These are phyloP conservation scores for Wallemia hederae DNA, from an alignment of 1,284 basidiomycete genomes.

Conservation along the genomic window DNA sequence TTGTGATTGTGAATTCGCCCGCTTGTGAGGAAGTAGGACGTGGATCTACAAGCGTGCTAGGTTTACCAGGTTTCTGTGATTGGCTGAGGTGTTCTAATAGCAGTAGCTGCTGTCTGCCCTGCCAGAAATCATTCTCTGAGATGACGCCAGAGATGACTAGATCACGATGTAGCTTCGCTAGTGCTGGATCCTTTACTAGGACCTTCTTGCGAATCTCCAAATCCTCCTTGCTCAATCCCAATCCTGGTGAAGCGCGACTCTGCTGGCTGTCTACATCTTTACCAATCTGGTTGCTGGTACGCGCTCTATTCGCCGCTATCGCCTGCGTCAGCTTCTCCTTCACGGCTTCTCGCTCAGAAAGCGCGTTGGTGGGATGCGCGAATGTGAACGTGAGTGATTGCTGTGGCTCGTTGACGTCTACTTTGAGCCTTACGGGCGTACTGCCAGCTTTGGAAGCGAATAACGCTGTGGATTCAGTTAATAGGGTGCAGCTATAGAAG, in stretches of 20 bases:
- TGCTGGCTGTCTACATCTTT: background rate
- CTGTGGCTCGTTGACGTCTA: conserved; percentile 32
- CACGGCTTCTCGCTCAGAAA: conserved; percentile 39
- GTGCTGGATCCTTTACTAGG: conserved; percentile 38
- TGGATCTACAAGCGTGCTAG: conserved; percentile 64
- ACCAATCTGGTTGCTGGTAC: conserved; percentile 1
- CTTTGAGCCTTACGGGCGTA: conserved; percentile 39
- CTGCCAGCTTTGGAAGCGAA: conserved; percentile 56
- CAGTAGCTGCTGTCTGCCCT: conserved; percentile 27
- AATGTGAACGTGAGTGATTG: conserved; percentile 51
- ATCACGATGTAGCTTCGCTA: conserved; percentile 49
- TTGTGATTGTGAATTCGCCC: conserved; percentile 60
- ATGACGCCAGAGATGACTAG: conserved; percentile 60
- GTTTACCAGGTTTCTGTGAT: conserved; percentile 44
- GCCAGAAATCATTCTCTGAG: conserved; percentile 80
- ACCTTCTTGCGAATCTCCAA: conserved; percentile 37
- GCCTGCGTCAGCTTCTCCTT: conserved; percentile 42
- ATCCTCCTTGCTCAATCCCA: conserved; percentile 19
- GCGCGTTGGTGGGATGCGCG: conserved; percentile 29
- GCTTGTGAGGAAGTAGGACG: conserved; percentile 46
- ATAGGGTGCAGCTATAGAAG: background rate
- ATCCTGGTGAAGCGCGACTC: conserved; percentile 18
- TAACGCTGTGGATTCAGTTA: conserved; percentile 22
- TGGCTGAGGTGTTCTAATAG: conserved; percentile 6
- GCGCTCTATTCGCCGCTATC: conserved; percentile 29